Base-by-base conservation (phyloP, 1,284 basidiomycete species). In the Athelia sp. region DNA sequence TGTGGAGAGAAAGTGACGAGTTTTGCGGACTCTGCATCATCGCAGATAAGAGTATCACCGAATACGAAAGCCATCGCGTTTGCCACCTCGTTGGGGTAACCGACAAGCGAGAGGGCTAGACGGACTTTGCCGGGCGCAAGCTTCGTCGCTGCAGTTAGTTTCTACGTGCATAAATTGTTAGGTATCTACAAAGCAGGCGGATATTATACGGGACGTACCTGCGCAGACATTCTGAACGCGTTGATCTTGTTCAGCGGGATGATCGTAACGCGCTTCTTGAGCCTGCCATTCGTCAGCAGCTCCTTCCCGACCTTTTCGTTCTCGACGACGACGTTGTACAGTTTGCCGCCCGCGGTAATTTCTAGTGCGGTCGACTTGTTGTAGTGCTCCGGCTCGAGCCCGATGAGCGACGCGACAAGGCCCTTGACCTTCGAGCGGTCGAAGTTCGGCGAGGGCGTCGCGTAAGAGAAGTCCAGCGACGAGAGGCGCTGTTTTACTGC, bases 271-370 rank as follows among this genome's bases (percentile, higher is more conserved):
- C 93, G 86, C 68, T 91, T 94, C 70, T 84, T 87, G 57, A 99
- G 82, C 50, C 76, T 78, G 26, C 93, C 93, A 46, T 91, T 82
- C 58, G 87, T 79, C 44, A 99, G 74, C 22, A 99, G 76, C 36
- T 91, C 84, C 55, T 90, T 90, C 38, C 93, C 94, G 47, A 95
- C 82, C 52, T 79, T 79, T 66, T 98, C 93, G 64, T 97, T 87
- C 58, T 96, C 84, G 18, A 98, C 92, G 18, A 98, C 90, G 35
- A 96, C 89, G 54, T 98, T 95, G 72, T 92, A 98, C n/a, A 99
- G 75, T 55, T 89, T 87, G 1, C 82, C 87, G 2, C 95, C 94
- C 0, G 95, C 95, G 24, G 91, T 87, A 54, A 98, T 88, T 68
- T 99, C 97, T 21, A 99, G 79, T 1, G 96, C 97, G 0, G 92